Evolutionary conservation across 2,329 filamentous ascomycete genomes (phyloP).

Genomic region (Nemania bipapillata): DNA sequence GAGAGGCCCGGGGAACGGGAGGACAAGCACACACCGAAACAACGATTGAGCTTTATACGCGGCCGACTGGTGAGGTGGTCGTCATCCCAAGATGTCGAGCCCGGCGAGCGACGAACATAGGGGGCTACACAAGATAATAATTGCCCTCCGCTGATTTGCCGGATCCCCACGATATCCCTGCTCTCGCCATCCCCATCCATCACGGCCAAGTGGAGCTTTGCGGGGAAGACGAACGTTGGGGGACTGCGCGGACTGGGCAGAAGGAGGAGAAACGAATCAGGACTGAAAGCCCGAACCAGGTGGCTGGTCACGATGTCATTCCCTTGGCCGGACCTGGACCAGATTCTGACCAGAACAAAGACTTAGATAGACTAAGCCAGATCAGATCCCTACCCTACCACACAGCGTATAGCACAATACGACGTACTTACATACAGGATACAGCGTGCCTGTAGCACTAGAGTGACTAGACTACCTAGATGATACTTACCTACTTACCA

Average conservation of each 20-base stretch:
- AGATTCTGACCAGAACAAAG: neutral
- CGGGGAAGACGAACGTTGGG: conserved; percentile 31
- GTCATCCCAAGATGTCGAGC: neutral
- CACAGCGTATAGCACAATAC: neutral
- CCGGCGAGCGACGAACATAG: conserved; percentile 6
- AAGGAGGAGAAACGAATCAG: conserved; percentile 13
- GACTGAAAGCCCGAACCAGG: conserved; percentile 19
- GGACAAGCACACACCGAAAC: conserved; percentile 17
- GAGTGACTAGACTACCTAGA: too few relatives aligned
- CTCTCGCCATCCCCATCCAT: conserved; percentile 19
- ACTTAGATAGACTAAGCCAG: neutral
- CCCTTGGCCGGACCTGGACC: conserved; percentile 21
- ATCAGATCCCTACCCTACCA: neutral
- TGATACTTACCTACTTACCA: neutral
- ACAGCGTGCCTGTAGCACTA: too few relatives aligned
- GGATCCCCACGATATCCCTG: conserved; percentile 16
- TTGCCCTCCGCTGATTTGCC: conserved; percentile 32
- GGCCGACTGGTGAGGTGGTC: neutral
- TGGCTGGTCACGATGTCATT: conserved; percentile 25
- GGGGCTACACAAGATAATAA: conserved; percentile 2
- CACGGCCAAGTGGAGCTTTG: conserved; percentile 26
- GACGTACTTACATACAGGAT: neutral
- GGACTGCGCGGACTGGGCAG: conserved; percentile 4
- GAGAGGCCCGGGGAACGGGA: neutral
- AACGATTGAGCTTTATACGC: conserved; percentile 11